Percentiles rank a stretch among this genome's conserved stretches.
Conservation (phyloP, 805 yeast genomes). For the Candida nanaspora region DNA sequence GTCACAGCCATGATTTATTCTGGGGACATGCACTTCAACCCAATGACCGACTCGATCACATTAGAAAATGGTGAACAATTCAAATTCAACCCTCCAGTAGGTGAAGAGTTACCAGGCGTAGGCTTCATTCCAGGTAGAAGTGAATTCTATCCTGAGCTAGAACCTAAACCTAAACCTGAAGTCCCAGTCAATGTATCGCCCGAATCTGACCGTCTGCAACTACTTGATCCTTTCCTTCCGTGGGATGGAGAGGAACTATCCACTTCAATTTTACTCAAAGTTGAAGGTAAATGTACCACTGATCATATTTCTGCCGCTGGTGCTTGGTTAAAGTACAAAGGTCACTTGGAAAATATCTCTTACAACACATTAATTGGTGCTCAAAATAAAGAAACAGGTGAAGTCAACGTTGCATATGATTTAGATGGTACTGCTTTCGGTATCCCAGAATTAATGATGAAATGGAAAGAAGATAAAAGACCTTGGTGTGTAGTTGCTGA, state of each 20-base stretch:
- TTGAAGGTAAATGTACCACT: conserved; percentile 97
- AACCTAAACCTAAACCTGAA: conserved; percentile 47
- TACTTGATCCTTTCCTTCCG: conserved; percentile 79
- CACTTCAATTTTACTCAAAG: conserved; percentile 75
- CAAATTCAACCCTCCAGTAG: conserved; percentile 79
- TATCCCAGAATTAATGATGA: conserved; percentile 95
- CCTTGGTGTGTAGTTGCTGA: conserved; percentile 97
- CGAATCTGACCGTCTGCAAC: conserved; percentile 83
- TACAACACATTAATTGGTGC: conserved; percentile 96
- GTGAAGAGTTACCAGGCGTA: conserved; percentile 80
- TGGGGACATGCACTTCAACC: conserved; percentile 95
- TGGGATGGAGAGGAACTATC: conserved; percentile 84
- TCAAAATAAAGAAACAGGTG: conserved; percentile 93
- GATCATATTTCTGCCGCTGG: conserved; percentile 99
- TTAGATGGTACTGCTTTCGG: conserved; percentile 68
- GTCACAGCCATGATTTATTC: conserved; percentile 93
- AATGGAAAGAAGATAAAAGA: conserved; percentile 78
- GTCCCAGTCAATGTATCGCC: conserved; percentile 58
- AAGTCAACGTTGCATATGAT: conserved; percentile 86
- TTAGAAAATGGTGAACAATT: conserved; percentile 88
- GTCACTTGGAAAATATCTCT: conserved; percentile 92
- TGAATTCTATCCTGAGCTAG: conserved; percentile 50
- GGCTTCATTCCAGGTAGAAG: conserved; percentile 85
- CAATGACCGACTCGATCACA: conserved; percentile 81
- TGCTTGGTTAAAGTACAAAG: conserved; percentile 97